phyloP scores from a whole-genome alignment of 129 eudicot species.

The Mikania micrantha region DNA sequence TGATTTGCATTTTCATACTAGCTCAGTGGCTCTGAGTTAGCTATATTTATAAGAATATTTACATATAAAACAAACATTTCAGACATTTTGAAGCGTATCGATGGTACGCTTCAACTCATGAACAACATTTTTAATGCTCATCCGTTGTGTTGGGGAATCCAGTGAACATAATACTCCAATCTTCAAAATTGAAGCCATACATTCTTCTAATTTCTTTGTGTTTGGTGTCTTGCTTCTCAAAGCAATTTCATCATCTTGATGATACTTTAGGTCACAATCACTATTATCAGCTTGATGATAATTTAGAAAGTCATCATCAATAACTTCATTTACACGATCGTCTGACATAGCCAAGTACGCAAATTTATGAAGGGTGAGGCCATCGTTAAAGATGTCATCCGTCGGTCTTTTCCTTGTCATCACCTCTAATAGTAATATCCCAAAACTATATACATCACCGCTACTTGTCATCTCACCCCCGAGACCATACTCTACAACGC shows the following conservation, averaged over 20 bases:
- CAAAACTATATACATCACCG: slow-evolving; percentile 42
- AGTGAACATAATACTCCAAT: slow-evolving; percentile 28
- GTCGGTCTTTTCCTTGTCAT: slow-evolving; percentile 37
- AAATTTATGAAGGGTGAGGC: slow-evolving; percentile 15
- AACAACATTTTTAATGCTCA: slow-evolving; percentile 18
- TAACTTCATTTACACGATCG: slow-evolving; percentile 12
- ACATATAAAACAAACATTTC: too few relatives aligned
- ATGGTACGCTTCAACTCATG: slow-evolving; percentile 3
- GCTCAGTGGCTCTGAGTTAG: too few relatives aligned
- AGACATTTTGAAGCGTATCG: not conserved
- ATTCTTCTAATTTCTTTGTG: slow-evolving; percentile 11
- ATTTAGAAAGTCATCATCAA: slow-evolving; percentile 20
- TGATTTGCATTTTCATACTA: too few relatives aligned
- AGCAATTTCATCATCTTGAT: not conserved
- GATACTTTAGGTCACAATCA: too few relatives aligned
- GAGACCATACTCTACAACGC: slow-evolving; percentile 35
- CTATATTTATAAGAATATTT: too few relatives aligned
- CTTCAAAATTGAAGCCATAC: slow-evolving; percentile 13
- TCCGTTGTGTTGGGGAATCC: slow-evolving; percentile 29
- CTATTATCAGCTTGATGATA: not conserved
- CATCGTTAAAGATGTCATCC: slow-evolving; percentile 12
- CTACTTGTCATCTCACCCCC: slow-evolving; percentile 25
- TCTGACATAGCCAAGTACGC: slow-evolving; percentile 6
- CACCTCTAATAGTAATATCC: slow-evolving; percentile 29
- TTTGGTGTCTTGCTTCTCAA: not conserved